Conservation (phyloP, 257 asterid species). For the Plantago major region DNA sequence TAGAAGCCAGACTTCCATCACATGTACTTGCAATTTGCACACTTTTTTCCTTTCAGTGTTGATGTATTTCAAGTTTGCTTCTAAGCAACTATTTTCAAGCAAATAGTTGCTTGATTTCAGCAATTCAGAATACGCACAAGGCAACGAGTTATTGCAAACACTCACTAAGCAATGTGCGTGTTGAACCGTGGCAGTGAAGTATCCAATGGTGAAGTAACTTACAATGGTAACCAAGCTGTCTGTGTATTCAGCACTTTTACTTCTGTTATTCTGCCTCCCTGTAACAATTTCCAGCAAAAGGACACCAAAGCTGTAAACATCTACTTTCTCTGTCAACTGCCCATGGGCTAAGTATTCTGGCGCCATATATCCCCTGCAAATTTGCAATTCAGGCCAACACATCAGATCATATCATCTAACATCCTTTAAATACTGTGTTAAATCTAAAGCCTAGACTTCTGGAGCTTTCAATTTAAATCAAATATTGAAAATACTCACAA, state of each 20-base stretch:
- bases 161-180: background rate
- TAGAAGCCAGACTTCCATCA: too few relatives aligned
- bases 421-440: background rate
- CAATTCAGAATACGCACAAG: too few relatives aligned
- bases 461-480: background rate
- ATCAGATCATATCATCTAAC: background rate
- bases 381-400: background rate
- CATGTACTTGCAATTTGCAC: too few relatives aligned
- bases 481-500: conserved; percentile 38
- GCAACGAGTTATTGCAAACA: background rate
- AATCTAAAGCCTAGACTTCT: too few relatives aligned
- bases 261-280: conserved; percentile 54
- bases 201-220: conserved; percentile 19
- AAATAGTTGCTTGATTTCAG: too few relatives aligned
- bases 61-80: too few relatives aligned
- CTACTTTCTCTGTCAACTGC: conserved; percentile 58
- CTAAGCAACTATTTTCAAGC: too few relatives aligned
- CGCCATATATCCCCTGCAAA: conserved; percentile 70
- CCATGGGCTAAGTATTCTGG: conserved; percentile 70
- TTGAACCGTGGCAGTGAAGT: background rate
- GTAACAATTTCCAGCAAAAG: conserved; percentile 63
- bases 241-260: conserved; percentile 50
- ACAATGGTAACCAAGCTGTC: conserved; percentile 56
- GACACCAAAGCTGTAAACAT: conserved; percentile 70
- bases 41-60: too few relatives aligned